Evolutionary conservation across 169 alveolate species (phyloP).

Genomic region (Nephromyces sp.): DNA sequence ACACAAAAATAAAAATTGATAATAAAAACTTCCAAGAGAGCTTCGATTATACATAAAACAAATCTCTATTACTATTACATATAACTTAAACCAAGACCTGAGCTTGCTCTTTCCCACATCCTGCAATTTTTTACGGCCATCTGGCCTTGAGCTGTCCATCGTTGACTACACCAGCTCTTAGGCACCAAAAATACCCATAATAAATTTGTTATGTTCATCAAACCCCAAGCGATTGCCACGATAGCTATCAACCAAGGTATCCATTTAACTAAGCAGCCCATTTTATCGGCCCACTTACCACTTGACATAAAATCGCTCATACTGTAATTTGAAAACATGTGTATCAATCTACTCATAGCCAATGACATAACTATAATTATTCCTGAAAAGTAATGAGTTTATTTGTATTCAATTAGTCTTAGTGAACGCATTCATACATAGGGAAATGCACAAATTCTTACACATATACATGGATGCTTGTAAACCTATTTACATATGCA

Average conservation of each 20-base stretch:
- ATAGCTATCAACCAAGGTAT: slow-evolving; percentile 56
- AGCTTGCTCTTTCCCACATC: slow-evolving; percentile 34
- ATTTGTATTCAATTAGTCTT: too few relatives aligned
- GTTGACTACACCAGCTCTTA: slow-evolving; percentile 41
- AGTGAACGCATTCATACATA: too few relatives aligned
- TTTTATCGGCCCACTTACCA: slow-evolving; percentile 52
- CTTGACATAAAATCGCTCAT: slow-evolving; percentile 62
- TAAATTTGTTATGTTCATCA: slow-evolving; percentile 30
- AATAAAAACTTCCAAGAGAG: too few relatives aligned
- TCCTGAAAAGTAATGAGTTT: background rate
- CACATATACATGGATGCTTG: too few relatives aligned
- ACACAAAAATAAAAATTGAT: too few relatives aligned
- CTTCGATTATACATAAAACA: too few relatives aligned
- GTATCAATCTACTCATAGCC: slow-evolving; percentile 7
- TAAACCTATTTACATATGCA: too few relatives aligned
- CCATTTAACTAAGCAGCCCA: slow-evolving; percentile 70
- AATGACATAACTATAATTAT: slow-evolving; percentile 2
- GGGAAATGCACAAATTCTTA: too few relatives aligned
- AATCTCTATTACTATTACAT: too few relatives aligned
- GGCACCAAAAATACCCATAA: slow-evolving; percentile 40
- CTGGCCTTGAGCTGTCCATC: slow-evolving; percentile 28
- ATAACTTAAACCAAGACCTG: too few relatives aligned
- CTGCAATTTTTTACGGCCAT: slow-evolving; percentile 38
- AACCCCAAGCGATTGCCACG: slow-evolving; percentile 33
- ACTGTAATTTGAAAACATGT: slow-evolving; percentile 57